Conservation (phyloP, 2,329 filamentous ascomycete genomes). For the Bipolaris bicolor region DNA sequence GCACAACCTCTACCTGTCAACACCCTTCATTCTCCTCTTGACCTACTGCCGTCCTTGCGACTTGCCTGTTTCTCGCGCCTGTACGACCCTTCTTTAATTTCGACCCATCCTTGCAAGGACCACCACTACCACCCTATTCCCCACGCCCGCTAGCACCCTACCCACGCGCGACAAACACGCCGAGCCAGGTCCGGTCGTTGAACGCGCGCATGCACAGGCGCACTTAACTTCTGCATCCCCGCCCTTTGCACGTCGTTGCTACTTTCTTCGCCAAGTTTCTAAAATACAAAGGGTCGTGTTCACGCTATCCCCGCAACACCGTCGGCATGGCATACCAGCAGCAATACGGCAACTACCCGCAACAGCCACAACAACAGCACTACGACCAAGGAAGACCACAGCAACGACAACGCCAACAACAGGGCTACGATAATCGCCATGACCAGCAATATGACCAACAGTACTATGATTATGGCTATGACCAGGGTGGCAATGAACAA, state of each 20-base stretch:
- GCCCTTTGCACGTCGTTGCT: conserved; percentile 31
- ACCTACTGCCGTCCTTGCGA: conserved; percentile 8
- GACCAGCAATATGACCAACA: conserved; percentile 31
- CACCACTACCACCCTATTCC: conserved; percentile 5
- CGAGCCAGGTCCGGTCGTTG: conserved; percentile 15
- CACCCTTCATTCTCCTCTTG: conserved; percentile 18
- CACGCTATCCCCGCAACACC: conserved; percentile 21
- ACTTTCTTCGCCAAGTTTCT: conserved; percentile 28
- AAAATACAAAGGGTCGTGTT: conserved; percentile 22
- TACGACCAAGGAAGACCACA: conserved; percentile 32
- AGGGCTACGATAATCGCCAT: conserved; percentile 36
- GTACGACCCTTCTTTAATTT: conserved; percentile 26
- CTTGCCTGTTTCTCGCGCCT: conserved; percentile 10
- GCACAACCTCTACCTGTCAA: conserved; percentile 11
- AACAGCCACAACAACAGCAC: conserved; percentile 45
- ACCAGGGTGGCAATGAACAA: conserved; percentile 43
- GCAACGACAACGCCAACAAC: conserved; percentile 27
- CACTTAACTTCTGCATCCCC: conserved; percentile 22
- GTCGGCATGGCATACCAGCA: conserved; percentile 51
- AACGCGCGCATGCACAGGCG: conserved; percentile 8
- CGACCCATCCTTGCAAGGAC: conserved; percentile 29
- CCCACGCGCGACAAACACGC: conserved; percentile 17
- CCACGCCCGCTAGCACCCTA: conserved; percentile 13
- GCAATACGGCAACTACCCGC: conserved; percentile 44
- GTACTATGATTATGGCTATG: conserved; percentile 44